Percentiles rank a stretch among this genome's conserved stretches.
Evolutionary conservation across 805 yeast genomes (phyloP).

Genomic region (Saccharomycopsis sp.): DNA sequence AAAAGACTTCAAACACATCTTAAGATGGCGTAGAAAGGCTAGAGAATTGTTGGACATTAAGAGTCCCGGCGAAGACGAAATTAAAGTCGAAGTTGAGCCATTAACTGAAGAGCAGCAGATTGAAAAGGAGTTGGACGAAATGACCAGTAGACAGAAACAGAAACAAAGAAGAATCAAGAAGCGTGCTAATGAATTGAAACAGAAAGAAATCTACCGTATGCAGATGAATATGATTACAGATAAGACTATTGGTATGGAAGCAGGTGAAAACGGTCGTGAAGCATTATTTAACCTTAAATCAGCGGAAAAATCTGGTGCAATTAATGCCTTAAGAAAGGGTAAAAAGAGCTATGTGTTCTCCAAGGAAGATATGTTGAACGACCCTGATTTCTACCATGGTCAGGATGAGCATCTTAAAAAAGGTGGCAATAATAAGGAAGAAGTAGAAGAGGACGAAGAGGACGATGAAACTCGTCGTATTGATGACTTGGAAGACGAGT

Average conservation of each 20-base stretch:
- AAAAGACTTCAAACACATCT: constrained; percentile 79
- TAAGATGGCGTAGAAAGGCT: constrained; percentile 86
- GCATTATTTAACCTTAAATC: constrained; percentile 67
- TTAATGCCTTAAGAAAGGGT: constrained; percentile 69
- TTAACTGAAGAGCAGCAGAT: constrained; percentile 85
- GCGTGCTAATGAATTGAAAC: constrained; percentile 72
- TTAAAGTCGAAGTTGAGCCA: constrained; percentile 55
- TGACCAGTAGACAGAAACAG: constrained; percentile 64
- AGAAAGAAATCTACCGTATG: constrained; percentile 82
- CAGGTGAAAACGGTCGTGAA: constrained; percentile 72
- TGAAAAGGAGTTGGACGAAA: constrained; percentile 72
- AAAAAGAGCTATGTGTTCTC: constrained; percentile 58
- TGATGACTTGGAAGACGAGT: constrained; percentile 71
- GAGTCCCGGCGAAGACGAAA: constrained; percentile 42
- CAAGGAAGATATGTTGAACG: constrained; percentile 47
- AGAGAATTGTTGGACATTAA: constrained; percentile 70
- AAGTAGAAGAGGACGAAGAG: constrained; percentile 21
- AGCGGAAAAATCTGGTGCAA: constrained; percentile 85
- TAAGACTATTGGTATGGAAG: constrained; percentile 88
- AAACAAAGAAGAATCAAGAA: constrained; percentile 76
- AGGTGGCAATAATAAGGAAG: constrained; percentile 30
- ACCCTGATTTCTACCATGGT: constrained; percentile 51
- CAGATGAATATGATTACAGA: constrained; percentile 96
- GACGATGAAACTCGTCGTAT: constrained; percentile 42
- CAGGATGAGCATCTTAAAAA: constrained; percentile 32